Evolutionary conservation across 495 filamentous ascomycete genomes (phyloP), one percentile per base, ranked within the genome.

Genomic region (Achaetomiella virescens): DNA sequence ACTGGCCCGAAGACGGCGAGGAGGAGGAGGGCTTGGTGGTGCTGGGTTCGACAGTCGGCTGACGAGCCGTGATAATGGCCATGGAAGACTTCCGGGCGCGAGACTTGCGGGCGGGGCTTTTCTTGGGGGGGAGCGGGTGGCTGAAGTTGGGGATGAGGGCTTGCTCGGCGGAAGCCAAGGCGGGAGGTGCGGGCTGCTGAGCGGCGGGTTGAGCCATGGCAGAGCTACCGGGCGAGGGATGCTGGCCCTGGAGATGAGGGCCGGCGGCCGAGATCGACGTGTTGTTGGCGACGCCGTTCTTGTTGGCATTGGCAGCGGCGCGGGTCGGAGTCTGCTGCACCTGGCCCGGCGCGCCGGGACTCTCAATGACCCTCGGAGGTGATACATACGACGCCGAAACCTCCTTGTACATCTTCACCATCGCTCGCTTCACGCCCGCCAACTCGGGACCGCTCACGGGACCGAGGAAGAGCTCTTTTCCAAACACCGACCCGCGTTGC

Each of bases 61-160:
- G 20, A 11, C 3, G 24, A 15, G 42, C 21, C 33, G 15, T n/a
- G 29, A n/a, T n/a, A n/a, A n/a, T n/a, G n/a, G n/a, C n/a, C n/a
- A 41, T 25, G 29, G 52, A 47, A 2, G 51, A n/a, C 22, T 46
- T 59, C 42, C 44, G 50, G 17, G 38, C 45, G 51, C 48, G 48
- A 14, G 40, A 14, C 25, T 57, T 50, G 47, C 41, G 48, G 22
- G 53, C 15, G 6, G 25, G 35, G n/a, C 24, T 15, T 12, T 21
- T 11, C 21, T 58, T 51, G 37, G 18, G 20, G 27, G 8, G 12
- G 38, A 21, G 18, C n/a, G 37, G 25, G 3, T 31, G 35, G 12
- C 40, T 11, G 9, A 31, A 31, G 48, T 20, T 24, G 6, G n/a
- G 48, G 27, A 4, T 33, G 37, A 21, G 2, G 25, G n/a, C n/a